Conservation (phyloP, 768 basidiomycete species). For the Mycena haematopus region DNA sequence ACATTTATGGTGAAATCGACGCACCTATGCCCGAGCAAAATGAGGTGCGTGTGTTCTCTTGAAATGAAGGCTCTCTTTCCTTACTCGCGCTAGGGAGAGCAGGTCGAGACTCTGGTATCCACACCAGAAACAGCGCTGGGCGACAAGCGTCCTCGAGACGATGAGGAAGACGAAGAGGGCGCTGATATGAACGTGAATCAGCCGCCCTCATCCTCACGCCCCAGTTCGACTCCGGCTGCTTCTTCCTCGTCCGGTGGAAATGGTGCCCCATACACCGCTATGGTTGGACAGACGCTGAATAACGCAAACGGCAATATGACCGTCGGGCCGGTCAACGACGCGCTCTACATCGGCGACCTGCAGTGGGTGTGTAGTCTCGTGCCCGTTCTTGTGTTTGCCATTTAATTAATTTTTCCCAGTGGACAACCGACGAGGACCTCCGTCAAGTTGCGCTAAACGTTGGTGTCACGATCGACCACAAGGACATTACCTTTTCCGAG, state of each 20-base stretch:
- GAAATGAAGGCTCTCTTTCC: slow-evolving; percentile 1
- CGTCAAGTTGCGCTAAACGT: slow-evolving; percentile 75
- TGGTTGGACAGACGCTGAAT: slow-evolving; percentile 33
- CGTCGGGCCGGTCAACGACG: slow-evolving; percentile 51
- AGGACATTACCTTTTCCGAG: slow-evolving; percentile 95
- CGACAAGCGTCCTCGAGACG: slow-evolving; percentile 76
- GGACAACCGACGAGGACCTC: slow-evolving; percentile 96
- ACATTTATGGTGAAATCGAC: slow-evolving; percentile 81
- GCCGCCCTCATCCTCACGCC: slow-evolving; percentile 43
- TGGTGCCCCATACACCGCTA: slow-evolving; percentile 14
- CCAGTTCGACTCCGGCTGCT: slow-evolving; percentile 32
- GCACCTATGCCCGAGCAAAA: slow-evolving; percentile 30
- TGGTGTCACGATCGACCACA: slow-evolving; percentile 77
- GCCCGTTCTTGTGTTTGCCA: slow-evolving; percentile 40
- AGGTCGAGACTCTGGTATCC: slow-evolving; percentile 50
- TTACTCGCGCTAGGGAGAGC: slow-evolving; percentile 44
- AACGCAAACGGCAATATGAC: slow-evolving; percentile 35
- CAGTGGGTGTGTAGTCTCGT: slow-evolving; percentile 83
- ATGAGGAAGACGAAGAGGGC: slow-evolving; percentile 53
- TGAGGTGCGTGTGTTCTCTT: slow-evolving; percentile 36
- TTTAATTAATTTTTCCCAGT: slow-evolving; percentile 56
- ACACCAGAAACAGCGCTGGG: slow-evolving; percentile 67
- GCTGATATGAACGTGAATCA: slow-evolving; percentile 43
- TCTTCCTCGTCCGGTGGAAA: slow-evolving; percentile 31
- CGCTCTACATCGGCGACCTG: slow-evolving; percentile 87